These are phyloP conservation scores for Penicillium brasilianum DNA, from an alignment of 2,329 filamentous ascomycete species.

Conservation along the genomic window DNA sequence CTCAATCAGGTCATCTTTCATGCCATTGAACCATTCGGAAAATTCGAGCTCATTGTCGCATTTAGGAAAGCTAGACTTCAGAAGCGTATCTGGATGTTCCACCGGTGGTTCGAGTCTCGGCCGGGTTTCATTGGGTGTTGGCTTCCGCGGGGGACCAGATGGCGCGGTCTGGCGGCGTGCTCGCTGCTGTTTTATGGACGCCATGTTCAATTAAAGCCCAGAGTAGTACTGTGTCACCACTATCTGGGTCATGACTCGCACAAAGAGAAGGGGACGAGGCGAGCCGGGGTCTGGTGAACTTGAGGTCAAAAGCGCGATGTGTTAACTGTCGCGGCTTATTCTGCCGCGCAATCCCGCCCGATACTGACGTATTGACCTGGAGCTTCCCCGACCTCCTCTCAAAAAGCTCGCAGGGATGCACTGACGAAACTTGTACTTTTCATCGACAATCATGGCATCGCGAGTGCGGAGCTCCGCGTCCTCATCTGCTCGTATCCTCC, in stretches of 20 bases:
- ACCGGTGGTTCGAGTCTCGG: constrained; percentile 22
- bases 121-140: constrained; percentile 29
- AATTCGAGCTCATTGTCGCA: constrained; percentile 62
- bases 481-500: constrained; percentile 29
- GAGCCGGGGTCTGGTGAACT: constrained; percentile 1
- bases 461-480: constrained; percentile 34
- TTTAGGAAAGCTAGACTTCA: constrained; percentile 17
- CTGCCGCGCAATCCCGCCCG: constrained; percentile 41
- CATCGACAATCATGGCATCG: constrained; percentile 35
- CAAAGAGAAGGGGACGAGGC: constrained; percentile 1
- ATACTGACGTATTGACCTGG: constrained; percentile 34
- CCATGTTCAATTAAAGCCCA: constrained; percentile 26
- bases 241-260: constrained; percentile 17
- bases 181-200: constrained; percentile 40
- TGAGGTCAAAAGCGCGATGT: constrained; percentile 23
- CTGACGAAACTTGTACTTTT: neutral
- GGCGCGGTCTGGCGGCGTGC: constrained; percentile 45
- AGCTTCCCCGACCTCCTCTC: constrained; percentile 23
- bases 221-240: neutral
- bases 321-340: constrained; percentile 37
- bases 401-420: constrained; percentile 8
- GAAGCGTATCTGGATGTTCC: constrained; percentile 11
- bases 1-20: constrained; percentile 73
- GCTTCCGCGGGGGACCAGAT: constrained; percentile 39
- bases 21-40: constrained; percentile 61